Percentiles rank a stretch among this genome's conserved stretches.
Evolutionary conservation across 2,329 filamentous ascomycete species (phyloP).

Genomic region (Cordyceps javanica): DNA sequence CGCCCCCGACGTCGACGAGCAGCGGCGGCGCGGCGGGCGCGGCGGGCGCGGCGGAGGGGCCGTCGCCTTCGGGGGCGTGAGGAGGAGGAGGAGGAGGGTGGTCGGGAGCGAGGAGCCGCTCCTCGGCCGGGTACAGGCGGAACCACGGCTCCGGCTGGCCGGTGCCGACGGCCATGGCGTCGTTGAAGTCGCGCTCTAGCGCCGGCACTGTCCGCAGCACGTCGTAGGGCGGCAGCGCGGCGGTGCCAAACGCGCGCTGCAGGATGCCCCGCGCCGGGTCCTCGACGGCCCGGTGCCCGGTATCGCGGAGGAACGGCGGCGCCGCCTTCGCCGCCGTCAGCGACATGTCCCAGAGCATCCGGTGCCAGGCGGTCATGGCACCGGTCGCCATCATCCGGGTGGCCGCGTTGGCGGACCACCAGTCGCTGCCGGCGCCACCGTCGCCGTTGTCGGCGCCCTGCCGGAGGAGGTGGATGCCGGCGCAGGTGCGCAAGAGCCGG

Average conservation of each 20-base stretch:
- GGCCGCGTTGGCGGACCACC: neutral
- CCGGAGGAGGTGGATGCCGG: neutral
- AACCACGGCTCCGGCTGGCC: neutral
- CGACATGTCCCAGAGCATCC: neutral
- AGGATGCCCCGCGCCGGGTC: neutral
- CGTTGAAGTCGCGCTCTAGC: neutral
- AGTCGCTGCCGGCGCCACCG: neutral
- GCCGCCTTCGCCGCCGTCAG: neutral
- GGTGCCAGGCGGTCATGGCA: neutral
- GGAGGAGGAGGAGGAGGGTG: neutral
- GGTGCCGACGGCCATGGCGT: neutral
- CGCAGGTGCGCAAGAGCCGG: neutral
- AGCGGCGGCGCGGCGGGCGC: conserved; percentile 12
- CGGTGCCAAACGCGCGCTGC: neutral
- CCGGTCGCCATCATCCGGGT: neutral
- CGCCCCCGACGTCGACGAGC: conserved; percentile 25
- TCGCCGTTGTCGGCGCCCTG: neutral
- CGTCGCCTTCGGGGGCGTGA: too few species aligned
- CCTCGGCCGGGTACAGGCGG: conserved; percentile 19
- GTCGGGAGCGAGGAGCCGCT: conserved; percentile 21
- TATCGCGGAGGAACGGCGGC: neutral
- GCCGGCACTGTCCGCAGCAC: neutral
- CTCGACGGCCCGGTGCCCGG: neutral
- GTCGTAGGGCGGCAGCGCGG: neutral
- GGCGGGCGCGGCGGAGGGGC: neutral